Base-by-base conservation (phyloP, 2,329 filamentous ascomycete genomes). In the Sphaerulina musiva region DNA sequence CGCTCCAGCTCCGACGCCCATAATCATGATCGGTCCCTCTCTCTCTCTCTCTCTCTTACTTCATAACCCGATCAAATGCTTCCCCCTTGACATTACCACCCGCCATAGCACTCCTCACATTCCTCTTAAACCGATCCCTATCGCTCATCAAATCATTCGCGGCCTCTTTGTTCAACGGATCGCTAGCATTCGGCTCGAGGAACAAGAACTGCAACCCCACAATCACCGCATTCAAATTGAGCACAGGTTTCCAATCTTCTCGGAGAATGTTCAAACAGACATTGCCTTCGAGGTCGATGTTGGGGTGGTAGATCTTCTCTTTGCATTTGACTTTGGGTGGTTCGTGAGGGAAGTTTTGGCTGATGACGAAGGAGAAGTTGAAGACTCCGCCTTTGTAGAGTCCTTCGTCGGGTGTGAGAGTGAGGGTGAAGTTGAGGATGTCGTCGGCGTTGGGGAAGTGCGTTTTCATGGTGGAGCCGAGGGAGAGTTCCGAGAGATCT, bases 221-320 rank as follows among this genome's bases (percentile, higher is more conserved):
- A 63, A 98, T 93, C 40, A 97, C 90, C 12, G 93, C 91, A 69
- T 97, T 96, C 70, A 98, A 73, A 71, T 97, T 97, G 69, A 98
- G 76, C 43, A 98, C 93, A 0, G 93, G 93, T 78, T 97, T 98
- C 93, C 93, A 98, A 76, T 98, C 93, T 75, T 98, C 93, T 58
- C 93, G 80, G 67, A 98, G 74, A 66, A 98, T 98, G 72, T 98
- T 98, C 68, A 98, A 75, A 76, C 93, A 98, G 59, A 98, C 91
- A 70, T 98, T 98, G 64, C 93, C 93, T 70, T 97, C 89, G 40
- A 95, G 80, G 68, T 98, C 93, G 70, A 98, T 98, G 73, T 98
- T 98, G 5, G 93, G 93, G 71, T 98, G 93, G 76, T 98, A 98
- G 66, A 98, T 97, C 79, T 95, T 97, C 74, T 98, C 89, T 64